Conservation (phyloP, 1,284 basidiomycete species). For the Rhodotorula sp. region DNA sequence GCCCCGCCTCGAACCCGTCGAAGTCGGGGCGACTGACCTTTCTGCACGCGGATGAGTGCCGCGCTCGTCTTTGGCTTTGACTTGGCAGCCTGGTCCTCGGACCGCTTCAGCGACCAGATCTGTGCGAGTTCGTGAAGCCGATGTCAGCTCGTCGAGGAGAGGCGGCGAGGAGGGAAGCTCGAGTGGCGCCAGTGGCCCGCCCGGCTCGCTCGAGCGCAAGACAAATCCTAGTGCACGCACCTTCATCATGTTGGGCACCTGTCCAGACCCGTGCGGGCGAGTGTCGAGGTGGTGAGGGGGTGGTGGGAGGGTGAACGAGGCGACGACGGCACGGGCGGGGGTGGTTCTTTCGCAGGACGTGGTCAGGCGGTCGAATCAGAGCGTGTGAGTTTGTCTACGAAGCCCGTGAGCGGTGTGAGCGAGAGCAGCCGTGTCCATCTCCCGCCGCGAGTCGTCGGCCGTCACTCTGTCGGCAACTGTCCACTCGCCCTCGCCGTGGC, state of each 20-base stretch:
- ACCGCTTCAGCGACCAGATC: conserved; percentile 99
- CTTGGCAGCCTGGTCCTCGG: conserved; percentile 87
- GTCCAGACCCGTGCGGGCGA: not conserved
- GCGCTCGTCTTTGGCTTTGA: conserved; percentile 96
- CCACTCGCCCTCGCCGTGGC: not conserved
- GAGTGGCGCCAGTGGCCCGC: not conserved
- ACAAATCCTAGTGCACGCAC: not conserved
- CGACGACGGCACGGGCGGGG: too few species aligned
- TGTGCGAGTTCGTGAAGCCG: conserved; percentile 46
- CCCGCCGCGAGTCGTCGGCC: not conserved
- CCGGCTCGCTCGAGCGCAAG: too few species aligned
- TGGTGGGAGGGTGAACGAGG: too few species aligned
- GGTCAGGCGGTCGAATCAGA: not conserved
- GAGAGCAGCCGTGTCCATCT: not conserved
- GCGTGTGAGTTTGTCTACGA: too few species aligned
- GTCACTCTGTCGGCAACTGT: not conserved
- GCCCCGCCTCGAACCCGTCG: not conserved
- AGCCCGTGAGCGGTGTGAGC: not conserved
- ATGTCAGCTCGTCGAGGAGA: too few species aligned
- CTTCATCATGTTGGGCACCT: conserved; percentile 36
- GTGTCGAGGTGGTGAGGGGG: not conserved
- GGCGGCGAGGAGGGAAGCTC: not conserved
- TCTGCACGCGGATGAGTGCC: conserved; percentile 96
- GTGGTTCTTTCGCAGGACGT: not conserved
- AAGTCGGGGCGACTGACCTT: conserved; percentile 62